Conservation (phyloP, 1,284 basidiomycete species). For the Apiotrichum gracile region DNA sequence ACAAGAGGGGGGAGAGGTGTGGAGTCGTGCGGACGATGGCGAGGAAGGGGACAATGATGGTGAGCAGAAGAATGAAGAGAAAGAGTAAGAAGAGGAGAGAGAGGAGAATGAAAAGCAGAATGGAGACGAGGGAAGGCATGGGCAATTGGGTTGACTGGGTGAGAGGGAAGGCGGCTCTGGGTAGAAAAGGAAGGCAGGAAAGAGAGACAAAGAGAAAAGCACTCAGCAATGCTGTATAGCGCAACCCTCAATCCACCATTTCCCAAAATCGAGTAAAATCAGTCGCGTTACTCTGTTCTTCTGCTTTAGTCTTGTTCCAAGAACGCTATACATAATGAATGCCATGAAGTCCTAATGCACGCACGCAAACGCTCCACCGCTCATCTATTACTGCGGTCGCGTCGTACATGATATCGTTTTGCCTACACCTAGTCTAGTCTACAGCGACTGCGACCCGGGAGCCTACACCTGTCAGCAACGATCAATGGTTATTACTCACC, state of each 20-base stretch:
- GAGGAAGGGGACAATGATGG: neutral
- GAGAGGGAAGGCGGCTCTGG: neutral
- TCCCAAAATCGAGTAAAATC: neutral
- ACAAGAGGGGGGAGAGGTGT: no score
- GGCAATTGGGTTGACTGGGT: no score
- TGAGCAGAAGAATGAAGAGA: neutral
- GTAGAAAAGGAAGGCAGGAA: neutral
- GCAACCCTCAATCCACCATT: neutral
- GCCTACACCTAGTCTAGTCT: no score
- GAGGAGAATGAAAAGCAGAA: no score
- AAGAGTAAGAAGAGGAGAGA: no score
- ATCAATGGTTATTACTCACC: neutral
- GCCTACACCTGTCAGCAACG: neutral
- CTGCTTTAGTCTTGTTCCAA: neutral
- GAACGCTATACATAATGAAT: slow-evolving; percentile 4
- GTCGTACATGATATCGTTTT: no score
- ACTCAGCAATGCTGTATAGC: neutral
- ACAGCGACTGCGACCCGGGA: neutral
- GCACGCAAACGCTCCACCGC: neutral
- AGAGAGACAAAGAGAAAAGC: neutral
- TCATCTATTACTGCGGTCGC: neutral
- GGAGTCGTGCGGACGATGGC: no score
- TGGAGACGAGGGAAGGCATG: no score
- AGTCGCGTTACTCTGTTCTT: neutral
- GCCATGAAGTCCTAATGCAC: neutral